phyloP scores from a whole-genome alignment of 2,329 filamentous ascomycete genomes.

The Periconia sp. region DNA sequence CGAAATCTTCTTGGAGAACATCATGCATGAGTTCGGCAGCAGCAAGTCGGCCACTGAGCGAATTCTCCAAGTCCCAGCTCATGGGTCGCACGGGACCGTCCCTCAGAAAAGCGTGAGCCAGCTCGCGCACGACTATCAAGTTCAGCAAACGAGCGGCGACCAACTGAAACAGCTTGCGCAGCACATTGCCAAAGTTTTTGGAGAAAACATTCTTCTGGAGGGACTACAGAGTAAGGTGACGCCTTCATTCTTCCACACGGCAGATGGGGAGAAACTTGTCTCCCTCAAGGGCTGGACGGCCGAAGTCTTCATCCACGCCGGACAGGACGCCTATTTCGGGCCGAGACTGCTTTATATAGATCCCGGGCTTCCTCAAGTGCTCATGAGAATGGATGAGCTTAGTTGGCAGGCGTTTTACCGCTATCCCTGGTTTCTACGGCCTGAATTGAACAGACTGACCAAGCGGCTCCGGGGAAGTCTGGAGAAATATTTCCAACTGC shows the following conservation, averaged over 20 bases:
- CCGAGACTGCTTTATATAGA: not conserved
- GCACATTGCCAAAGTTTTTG: not conserved
- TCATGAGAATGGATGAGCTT: slow-evolving; percentile 2
- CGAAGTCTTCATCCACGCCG: slow-evolving; percentile 1
- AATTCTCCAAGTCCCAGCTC: not conserved
- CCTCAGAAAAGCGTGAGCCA: not conserved
- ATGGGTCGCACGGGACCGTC: too few relatives aligned
- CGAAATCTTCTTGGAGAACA: slow-evolving; percentile 4
- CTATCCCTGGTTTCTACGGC: not conserved
- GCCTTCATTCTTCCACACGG: not conserved
- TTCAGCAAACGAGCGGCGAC: not conserved
- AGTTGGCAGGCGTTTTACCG: slow-evolving; percentile 3
- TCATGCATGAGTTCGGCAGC: not conserved
- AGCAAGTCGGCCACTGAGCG: not conserved
- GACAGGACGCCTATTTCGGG: slow-evolving; percentile 3
- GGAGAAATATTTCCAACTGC: not conserved
- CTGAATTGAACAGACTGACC: not conserved
- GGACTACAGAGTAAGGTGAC: too few relatives aligned
- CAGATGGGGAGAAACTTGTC: not conserved
- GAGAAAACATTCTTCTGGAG: too few relatives aligned
- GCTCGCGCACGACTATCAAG: not conserved
- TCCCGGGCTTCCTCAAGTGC: not conserved
- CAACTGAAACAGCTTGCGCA: not conserved
- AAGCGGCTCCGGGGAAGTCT: not conserved
- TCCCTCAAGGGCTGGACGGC: not conserved